Evolutionary conservation across 805 yeast genomes (phyloP).

Genomic region (Candida arabinofermentans): DNA sequence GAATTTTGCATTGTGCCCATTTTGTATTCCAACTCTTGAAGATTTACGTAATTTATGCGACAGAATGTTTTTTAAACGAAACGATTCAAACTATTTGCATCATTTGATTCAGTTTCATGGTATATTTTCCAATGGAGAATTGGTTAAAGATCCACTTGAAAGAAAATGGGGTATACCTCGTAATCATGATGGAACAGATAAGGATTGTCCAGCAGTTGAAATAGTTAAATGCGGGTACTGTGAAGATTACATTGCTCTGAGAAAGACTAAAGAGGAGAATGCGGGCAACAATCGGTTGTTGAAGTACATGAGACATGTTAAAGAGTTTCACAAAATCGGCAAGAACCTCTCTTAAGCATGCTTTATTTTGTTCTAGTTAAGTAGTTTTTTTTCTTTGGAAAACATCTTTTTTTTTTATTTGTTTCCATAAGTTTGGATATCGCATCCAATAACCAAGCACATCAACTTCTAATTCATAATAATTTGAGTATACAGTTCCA

Average conservation of each 20-base stretch:
- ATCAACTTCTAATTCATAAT: too few species aligned
- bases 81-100: constrained; percentile 29
- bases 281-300: constrained; percentile 22
- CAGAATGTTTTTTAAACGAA: constrained; percentile 24
- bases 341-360: too few species aligned
- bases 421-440: too few species aligned
- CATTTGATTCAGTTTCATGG: constrained; percentile 33
- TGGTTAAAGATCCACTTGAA: constrained; percentile 22
- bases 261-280: constrained; percentile 15
- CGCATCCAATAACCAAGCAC: too few species aligned
- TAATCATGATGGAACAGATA: constrained; percentile 1
- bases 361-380: too few species aligned
- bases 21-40: constrained; percentile 19
- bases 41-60: constrained; percentile 14
- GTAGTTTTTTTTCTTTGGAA: too few species aligned
- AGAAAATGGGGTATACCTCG: constrained; percentile 18
- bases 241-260: constrained; percentile 18
- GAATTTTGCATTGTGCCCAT: constrained; percentile 28
- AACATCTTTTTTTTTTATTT: too few species aligned
- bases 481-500: too few species aligned
- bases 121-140: constrained; percentile 27
- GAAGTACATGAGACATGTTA: constrained; percentile 28
- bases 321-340: constrained; percentile 26
- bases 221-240: constrained; percentile 28
- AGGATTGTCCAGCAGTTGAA: constrained; percentile 14